Evolutionary conservation across 176 grass and related monocot genomes (phyloP).

Genomic region (Bromus sterilis): DNA sequence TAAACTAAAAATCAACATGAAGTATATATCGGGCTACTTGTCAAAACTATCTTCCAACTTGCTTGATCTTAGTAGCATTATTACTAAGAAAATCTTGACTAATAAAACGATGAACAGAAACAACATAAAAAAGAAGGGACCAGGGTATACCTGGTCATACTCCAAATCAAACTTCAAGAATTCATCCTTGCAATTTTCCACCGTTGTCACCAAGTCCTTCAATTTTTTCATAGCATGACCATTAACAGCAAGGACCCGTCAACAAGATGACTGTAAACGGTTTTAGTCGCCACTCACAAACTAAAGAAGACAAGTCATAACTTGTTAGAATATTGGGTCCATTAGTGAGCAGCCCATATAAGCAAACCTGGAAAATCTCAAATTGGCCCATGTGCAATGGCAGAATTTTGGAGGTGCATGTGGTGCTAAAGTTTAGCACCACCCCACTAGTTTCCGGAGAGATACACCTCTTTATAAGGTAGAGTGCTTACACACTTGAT

Average conservation of each 20-base stretch:
- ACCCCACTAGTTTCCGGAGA: too few relatives aligned
- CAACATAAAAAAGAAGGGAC: neutral
- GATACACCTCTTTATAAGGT: too few relatives aligned
- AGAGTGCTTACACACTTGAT: too few relatives aligned
- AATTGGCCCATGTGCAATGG: too few relatives aligned
- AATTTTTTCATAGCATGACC: constrained; percentile 86
- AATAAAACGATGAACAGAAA: neutral
- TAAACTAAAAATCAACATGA: neutral
- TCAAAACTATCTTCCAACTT: neutral
- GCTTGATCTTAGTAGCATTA: neutral
- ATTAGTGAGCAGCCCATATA: too few relatives aligned
- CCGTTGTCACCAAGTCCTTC: constrained; percentile 67
- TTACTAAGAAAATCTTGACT: neutral
- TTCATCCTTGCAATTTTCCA: constrained; percentile 80
- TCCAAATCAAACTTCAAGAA: constrained; percentile 97
- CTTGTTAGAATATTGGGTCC: too few relatives aligned
- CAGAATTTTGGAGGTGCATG: too few relatives aligned
- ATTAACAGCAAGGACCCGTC: constrained; percentile 73
- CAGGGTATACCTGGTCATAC: constrained; percentile 71
- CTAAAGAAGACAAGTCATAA: neutral
- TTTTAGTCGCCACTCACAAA: constrained; percentile 6
- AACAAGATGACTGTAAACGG: neutral
- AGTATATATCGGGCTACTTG: neutral
- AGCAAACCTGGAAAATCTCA: too few relatives aligned
- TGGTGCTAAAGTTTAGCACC: too few relatives aligned